Conservation (phyloP, 2,329 filamentous ascomycete genomes). For the Xylaria arbuscula region DNA sequence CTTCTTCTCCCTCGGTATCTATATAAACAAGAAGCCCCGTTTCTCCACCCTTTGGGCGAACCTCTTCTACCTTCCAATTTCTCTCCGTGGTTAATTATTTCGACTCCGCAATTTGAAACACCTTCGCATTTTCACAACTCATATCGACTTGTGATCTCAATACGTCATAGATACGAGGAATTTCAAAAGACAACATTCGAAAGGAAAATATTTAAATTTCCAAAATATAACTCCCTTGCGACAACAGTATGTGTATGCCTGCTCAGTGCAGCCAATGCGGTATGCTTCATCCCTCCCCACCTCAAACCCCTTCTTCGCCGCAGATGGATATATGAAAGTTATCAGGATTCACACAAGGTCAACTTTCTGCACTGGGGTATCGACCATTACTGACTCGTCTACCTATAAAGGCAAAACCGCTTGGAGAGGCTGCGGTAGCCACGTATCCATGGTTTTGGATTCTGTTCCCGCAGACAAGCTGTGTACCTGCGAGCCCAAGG, state of each 20-base stretch:
- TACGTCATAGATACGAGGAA: not conserved
- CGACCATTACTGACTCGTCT: not conserved
- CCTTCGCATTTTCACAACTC: not conserved
- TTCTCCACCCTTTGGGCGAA: not conserved
- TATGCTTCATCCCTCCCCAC: slow-evolving; percentile 54
- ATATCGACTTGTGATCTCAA: not conserved
- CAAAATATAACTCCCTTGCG: too few relatives aligned
- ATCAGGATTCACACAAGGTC: not conserved
- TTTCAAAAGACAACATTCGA: too few relatives aligned
- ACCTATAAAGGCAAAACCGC: slow-evolving; percentile 63
- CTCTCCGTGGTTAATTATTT: not conserved
- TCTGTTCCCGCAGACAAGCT: slow-evolving; percentile 66
- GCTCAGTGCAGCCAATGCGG: slow-evolving; percentile 71
- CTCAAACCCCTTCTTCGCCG: not conserved
- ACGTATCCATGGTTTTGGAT: slow-evolving; percentile 72
- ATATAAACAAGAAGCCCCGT: not conserved
- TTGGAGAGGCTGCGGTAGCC: slow-evolving; percentile 74
- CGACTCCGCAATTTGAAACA: not conserved
- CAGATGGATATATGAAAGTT: not conserved
- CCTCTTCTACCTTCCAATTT: not conserved
- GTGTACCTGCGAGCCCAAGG: slow-evolving; percentile 73
- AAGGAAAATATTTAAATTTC: too few relatives aligned
- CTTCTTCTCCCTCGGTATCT: not conserved
- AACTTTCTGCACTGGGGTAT: not conserved
- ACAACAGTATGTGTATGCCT: slow-evolving; percentile 70